A percentile compares a stretch with the other conserved stretches of the same genome.
phyloP scores from a whole-genome alignment of 1,284 basidiomycete species.

The Bjerkandera adusta region DNA sequence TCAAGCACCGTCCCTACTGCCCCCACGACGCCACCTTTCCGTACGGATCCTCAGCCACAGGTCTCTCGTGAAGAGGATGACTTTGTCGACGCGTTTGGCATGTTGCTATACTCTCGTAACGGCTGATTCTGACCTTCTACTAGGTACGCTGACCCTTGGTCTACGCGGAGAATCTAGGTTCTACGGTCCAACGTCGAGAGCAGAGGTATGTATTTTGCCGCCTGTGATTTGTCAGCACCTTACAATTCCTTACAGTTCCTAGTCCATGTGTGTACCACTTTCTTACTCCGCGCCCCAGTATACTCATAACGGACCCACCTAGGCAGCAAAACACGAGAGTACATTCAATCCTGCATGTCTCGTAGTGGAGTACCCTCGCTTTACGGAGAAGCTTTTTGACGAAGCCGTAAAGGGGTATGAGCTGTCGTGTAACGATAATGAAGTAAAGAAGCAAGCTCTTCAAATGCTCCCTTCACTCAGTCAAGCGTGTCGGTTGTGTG shows the following conservation, averaged over 20 bases:
- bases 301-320: background rate
- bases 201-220: conserved; percentile 46
- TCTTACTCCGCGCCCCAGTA: background rate
- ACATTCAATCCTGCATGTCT: background rate
- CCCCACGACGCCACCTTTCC: background rate
- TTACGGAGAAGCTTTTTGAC: too few species aligned
- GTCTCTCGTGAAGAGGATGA: conserved; percentile 39
- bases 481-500: background rate
- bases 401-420: background rate
- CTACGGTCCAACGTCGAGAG: conserved; percentile 60
- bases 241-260: background rate
- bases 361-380: too few species aligned
- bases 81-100: conserved; percentile 59
- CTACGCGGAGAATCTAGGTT: conserved; percentile 52
- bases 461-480: background rate
- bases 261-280: background rate
- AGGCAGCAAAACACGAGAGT: background rate
- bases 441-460: background rate
- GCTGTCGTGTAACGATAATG: background rate
- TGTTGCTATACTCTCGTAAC: conserved; percentile 5
- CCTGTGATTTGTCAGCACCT: too few species aligned
- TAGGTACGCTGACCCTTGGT: conserved; percentile 61
- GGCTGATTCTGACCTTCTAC: background rate
- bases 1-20: background rate
- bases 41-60: conserved; percentile 13